Evolutionary conservation across 116 monocot genomes (phyloP), one percentile per base, ranked within the genome.

Genomic region (Phalaenopsis hybrid): DNA sequence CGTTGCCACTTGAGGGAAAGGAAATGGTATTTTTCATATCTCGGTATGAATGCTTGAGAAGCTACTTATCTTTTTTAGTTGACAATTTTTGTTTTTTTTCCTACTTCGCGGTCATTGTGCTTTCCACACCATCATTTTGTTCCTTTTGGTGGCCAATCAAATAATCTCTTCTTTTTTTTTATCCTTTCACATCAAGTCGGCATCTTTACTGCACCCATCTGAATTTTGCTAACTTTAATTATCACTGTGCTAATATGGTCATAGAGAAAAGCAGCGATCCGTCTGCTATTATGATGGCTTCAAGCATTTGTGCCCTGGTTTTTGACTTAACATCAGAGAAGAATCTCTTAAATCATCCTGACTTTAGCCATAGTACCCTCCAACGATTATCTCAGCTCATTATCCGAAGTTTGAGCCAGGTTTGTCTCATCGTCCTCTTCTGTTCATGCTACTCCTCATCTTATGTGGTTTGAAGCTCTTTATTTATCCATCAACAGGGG

Each of bases 271-370:
- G 43, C 59, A 81, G 59, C 78, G 96, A 89, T 81, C 76, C 84
- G 81, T 83, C 91, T 13, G 43, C 85, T 65, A 41, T 86, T 50
- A 89, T 94, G 87, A 85, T 91, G 81, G 89, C 86, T 43, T 84
- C 94, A 75, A 86, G 90, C 86, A 85, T 94, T 41, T 96, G 92
- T 46, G 9, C 81, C 3, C 79, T 96, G 83, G 78, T 92, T 15
- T 87, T 96, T 76, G 91, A 91, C 77, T 72, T 85, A 8, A 96
- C 88, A 75, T 89, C 94, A 10, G 92, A 96, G 84, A 85, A 92
- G 78, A 77, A 81, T 76, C 88, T 96, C 79, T 78, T 96, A 65
- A 85, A 76, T 50, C 28, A 46, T 37, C 8, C 82, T 18, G 78
- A 81, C 77, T 88, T 94, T 46, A 84, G 89, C 46, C 44, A 55